Percentiles rank a stretch among this genome's conserved stretches.
phyloP scores from a whole-genome alignment of 257 asterid genomes.

The Gynochthodes officinalis region DNA sequence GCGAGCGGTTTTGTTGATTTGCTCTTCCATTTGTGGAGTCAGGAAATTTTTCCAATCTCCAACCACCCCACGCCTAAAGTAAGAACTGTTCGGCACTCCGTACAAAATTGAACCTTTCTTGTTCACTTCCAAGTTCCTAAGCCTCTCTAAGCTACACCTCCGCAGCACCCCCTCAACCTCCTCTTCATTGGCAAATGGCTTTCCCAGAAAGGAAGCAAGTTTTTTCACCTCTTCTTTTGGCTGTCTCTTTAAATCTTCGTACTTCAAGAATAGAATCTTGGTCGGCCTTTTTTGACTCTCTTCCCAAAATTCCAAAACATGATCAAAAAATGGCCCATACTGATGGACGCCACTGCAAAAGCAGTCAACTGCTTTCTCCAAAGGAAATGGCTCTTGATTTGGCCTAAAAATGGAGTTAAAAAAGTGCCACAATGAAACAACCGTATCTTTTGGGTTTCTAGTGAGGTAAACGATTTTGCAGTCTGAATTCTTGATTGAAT shows the following conservation, averaged over 20 bases:
- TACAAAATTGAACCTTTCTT: conserved; percentile 25
- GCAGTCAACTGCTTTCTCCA: conserved; percentile 32
- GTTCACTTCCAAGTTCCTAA: conserved; percentile 38
- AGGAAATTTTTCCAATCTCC: conserved; percentile 38
- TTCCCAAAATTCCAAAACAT: conserved; percentile 31
- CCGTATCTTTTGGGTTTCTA: conserved; percentile 38
- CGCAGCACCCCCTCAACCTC: conserved; percentile 27
- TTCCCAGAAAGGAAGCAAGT: conserved; percentile 33
- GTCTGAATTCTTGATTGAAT: conserved; percentile 18
- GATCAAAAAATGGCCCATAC: conserved; percentile 38
- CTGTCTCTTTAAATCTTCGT: conserved; percentile 28
- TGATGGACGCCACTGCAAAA: conserved; percentile 35
- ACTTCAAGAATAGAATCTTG: conserved; percentile 36
- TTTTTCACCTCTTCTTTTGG: conserved; percentile 30
- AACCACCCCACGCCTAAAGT: conserved; percentile 34
- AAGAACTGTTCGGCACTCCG: conserved; percentile 29
- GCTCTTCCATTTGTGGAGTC: conserved; percentile 33
- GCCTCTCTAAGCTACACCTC: conserved; percentile 39
- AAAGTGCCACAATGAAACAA: conserved; percentile 37
- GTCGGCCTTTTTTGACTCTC: conserved; percentile 24
- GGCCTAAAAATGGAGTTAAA: conserved; percentile 30
- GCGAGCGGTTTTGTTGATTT: conserved; percentile 15
- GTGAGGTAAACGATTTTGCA: conserved; percentile 36
- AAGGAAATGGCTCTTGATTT: conserved; percentile 29
- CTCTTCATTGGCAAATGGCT: conserved; percentile 22